These are phyloP conservation scores for Teunomyces pallodes DNA, from an alignment of 805 yeast genomes.

Conservation along the genomic window DNA sequence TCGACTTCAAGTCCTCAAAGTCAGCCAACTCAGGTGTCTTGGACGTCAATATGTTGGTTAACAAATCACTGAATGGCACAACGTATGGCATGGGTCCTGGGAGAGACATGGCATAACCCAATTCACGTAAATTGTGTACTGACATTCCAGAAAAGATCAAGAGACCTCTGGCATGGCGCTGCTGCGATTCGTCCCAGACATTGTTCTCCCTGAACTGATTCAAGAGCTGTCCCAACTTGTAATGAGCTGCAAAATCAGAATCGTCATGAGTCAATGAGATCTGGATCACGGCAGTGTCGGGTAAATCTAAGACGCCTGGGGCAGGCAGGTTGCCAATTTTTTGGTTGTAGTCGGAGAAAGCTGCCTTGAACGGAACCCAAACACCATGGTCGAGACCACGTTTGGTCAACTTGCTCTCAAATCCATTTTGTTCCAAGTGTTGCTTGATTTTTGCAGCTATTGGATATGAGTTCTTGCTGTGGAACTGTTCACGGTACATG, in stretches of 20 bases:
- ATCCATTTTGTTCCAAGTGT: conserved; percentile 41
- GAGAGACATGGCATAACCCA: conserved; percentile 24
- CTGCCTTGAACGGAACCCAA: conserved; percentile 78
- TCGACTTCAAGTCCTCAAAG: conserved; percentile 34
- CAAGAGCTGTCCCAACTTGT: conserved; percentile 56
- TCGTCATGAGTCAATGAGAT: conserved; percentile 45
- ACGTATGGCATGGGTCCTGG: conserved; percentile 45
- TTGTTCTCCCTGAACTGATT: conserved; percentile 46
- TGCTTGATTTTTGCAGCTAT: conserved; percentile 46
- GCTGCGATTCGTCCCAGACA: conserved; percentile 28
- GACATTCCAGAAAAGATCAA: conserved; percentile 74
- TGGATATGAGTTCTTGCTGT: conserved; percentile 40
- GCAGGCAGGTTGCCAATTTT: conserved; percentile 2
- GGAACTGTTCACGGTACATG: conserved; percentile 64
- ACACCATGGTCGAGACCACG: conserved; percentile 82
- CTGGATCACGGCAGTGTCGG: conserved; percentile 48
- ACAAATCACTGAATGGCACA: conserved; percentile 47
- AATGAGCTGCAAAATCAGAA: conserved; percentile 40
- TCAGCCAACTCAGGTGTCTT: conserved; percentile 29
- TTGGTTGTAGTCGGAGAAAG: conserved; percentile 44
- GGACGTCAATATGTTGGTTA: conserved; percentile 38
- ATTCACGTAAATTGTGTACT: conserved; percentile 69
- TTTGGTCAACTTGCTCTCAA: conserved; percentile 42
- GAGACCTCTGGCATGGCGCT: conserved; percentile 31
- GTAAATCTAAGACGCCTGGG: conserved; percentile 32